Conservation (phyloP, 345 rosid genomes). For the Eucalyptus sp. region DNA sequence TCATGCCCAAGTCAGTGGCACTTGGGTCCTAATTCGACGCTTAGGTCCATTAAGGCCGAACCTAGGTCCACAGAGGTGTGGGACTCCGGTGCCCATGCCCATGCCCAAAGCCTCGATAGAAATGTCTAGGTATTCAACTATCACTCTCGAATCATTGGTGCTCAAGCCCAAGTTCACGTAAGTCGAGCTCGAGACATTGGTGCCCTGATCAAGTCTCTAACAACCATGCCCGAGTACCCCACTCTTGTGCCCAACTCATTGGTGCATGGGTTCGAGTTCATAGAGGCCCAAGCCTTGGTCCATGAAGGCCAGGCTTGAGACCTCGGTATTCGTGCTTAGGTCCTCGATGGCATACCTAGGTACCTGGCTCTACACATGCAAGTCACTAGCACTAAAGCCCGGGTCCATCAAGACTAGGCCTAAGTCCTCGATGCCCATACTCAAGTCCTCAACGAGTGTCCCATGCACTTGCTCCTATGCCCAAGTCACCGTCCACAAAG, state of each 20-base stretch:
- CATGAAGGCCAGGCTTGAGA: background rate
- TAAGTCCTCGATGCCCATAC: background rate
- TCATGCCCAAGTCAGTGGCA: background rate
- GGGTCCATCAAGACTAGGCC: background rate
- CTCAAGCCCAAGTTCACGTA: too few species aligned
- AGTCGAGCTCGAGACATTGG: too few species aligned
- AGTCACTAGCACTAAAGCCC: rapidly evolving
- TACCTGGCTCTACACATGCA: too few species aligned
- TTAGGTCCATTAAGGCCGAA: background rate
- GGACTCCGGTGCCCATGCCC: rapidly evolving
- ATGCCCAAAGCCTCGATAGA: too few species aligned
- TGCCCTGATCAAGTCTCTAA: background rate
- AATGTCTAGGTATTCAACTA: too few species aligned
- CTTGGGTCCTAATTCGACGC: too few species aligned
- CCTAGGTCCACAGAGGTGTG: background rate
- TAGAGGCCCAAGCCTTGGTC: background rate
- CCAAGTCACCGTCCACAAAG: background rate
- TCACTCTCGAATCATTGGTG: rapidly evolving
- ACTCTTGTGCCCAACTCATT: background rate
- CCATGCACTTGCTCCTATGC: background rate
- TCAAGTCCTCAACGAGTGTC: background rate
- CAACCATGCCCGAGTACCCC: rapidly evolving
- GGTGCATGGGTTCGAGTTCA: background rate
- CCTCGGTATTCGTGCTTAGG: background rate
- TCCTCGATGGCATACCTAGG: too few species aligned